A percentile compares a stretch with the other conserved stretches of the same genome.
These are phyloP conservation scores for Cyclotella sp. DNA, from an alignment of 108 stramenopile species.

Conservation along the genomic window DNA sequence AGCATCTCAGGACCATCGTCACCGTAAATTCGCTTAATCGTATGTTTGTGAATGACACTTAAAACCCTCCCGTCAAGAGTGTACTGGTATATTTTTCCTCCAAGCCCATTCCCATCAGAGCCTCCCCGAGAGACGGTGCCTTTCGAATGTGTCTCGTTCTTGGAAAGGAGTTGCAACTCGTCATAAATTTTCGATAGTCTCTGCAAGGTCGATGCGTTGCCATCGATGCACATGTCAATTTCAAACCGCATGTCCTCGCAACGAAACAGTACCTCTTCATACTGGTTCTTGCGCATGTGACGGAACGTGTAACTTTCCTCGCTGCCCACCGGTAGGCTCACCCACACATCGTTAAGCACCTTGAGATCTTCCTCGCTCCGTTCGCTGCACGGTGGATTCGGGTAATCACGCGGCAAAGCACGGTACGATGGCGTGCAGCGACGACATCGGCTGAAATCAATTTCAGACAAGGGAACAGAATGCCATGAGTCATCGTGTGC, in stretches of 20 bases:
- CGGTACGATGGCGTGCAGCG: conserved; percentile 95
- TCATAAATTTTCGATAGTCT: conserved; percentile 94
- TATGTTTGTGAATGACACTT: conserved; percentile 91
- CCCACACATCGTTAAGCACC: conserved; percentile 97
- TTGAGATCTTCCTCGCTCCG: conserved; percentile 80
- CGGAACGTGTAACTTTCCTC: conserved; percentile 97
- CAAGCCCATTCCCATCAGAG: conserved; percentile 61
- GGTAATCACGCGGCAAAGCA: conserved; percentile 94
- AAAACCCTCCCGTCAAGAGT: conserved; percentile 88
- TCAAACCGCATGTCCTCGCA: conserved; percentile 99
- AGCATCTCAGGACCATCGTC: conserved; percentile 93
- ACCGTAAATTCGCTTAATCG: conserved; percentile 96
- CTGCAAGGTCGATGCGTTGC: conserved; percentile 85
- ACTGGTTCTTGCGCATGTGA: conserved; percentile 96
- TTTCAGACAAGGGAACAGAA: conserved; percentile 89
- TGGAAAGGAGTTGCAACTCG: conserved; percentile 84
- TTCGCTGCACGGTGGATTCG: conserved; percentile 91
- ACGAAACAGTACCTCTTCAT: conserved; percentile 96
- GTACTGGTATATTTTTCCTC: conserved; percentile 75
- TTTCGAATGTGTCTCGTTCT: conserved; percentile 54
- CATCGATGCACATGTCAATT: conserved; percentile 99
- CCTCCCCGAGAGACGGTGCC: conserved; percentile 11
- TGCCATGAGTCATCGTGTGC: conserved; percentile 89
- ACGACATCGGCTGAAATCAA: conserved; percentile 90
- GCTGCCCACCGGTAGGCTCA: conserved; percentile 94